phyloP scores from a whole-genome alignment of 2,329 filamentous ascomycete species.

The Xylaria digitata region DNA sequence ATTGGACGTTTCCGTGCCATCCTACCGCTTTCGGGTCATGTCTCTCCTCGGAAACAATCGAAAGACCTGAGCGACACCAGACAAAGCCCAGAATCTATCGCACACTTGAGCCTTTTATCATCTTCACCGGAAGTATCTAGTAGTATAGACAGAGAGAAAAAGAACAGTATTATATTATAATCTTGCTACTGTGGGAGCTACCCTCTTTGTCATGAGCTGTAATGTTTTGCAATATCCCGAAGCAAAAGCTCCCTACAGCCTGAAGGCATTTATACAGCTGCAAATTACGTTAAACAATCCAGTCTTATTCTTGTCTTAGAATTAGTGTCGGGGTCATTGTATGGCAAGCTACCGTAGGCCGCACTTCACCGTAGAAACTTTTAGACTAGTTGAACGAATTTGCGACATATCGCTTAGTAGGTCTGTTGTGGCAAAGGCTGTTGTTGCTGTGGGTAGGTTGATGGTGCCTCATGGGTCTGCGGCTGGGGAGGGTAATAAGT shows the following conservation, averaged over 20 bases:
- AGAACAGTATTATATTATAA: slow-evolving; percentile 28
- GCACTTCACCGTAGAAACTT: background rate
- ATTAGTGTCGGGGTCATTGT: background rate
- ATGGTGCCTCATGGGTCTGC: slow-evolving; percentile 22
- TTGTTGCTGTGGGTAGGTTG: slow-evolving; percentile 16
- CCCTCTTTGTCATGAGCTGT: slow-evolving; percentile 10
- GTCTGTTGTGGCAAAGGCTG: slow-evolving; percentile 18
- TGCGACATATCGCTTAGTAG: slow-evolving; percentile 4
- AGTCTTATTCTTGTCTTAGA: slow-evolving; percentile 20
- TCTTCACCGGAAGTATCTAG: slow-evolving; percentile 15
- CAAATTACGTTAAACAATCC: background rate
- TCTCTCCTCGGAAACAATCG: slow-evolving; percentile 20
- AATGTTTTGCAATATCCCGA: background rate
- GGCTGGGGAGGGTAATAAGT: slow-evolving; percentile 29
- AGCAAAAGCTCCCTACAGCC: background rate
- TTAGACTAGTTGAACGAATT: background rate
- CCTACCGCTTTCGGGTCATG: slow-evolving; percentile 35
- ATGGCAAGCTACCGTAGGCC: background rate
- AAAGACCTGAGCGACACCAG: slow-evolving; percentile 11
- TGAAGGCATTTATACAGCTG: background rate
- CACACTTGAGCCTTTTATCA: background rate
- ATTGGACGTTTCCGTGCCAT: slow-evolving; percentile 33
- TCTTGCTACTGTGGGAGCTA: slow-evolving; percentile 1
- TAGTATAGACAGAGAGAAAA: slow-evolving; percentile 3
- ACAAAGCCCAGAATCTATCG: slow-evolving; percentile 26